A percentile compares a stretch with the other conserved stretches of the same genome.
Conservation (phyloP, 371 early-diverging fungal species). For the Circinella minor region DNA sequence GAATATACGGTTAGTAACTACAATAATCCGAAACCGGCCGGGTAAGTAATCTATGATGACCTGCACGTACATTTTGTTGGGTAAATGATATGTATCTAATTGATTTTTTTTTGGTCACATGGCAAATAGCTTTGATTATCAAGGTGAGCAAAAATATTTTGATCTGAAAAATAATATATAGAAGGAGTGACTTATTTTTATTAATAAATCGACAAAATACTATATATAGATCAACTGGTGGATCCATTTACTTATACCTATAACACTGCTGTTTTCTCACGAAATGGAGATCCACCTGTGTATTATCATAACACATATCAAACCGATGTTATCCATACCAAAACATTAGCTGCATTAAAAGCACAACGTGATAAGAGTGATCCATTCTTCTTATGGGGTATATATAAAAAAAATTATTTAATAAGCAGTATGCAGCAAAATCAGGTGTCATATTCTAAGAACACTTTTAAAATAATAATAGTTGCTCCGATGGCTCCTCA, state of each 20-base stretch:
- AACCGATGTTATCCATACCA: constrained; percentile 66
- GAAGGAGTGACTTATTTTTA: no score
- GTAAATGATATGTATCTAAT: no score
- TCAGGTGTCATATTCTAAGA: neutral
- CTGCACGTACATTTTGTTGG: no score
- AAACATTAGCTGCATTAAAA: constrained; percentile 55
- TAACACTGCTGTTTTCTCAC: constrained; percentile 61
- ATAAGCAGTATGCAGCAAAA: no score
- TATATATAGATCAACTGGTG: constrained; percentile 55
- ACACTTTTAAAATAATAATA: neutral
- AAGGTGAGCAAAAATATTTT: constrained; percentile 13
- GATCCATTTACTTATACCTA: constrained; percentile 67
- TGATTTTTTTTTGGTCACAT: neutral
- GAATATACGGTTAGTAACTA: constrained; percentile 49
- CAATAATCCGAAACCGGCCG: constrained; percentile 40
- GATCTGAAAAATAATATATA: neutral
- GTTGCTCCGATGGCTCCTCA: constrained; percentile 36
- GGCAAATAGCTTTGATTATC: constrained; percentile 15
- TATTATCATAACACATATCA: constrained; percentile 57
- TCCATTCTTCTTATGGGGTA: constrained; percentile 64
- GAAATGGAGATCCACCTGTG: constrained; percentile 58
- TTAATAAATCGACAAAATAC: no score
- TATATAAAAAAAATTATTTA: neutral
- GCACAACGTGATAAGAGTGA: constrained; percentile 43
- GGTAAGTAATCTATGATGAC: constrained; percentile 22